Evolutionary conservation across 2,329 filamentous ascomycete species (phyloP), one percentile per base, ranked within the genome.

Genomic region (Boeremia lycopersici): DNA sequence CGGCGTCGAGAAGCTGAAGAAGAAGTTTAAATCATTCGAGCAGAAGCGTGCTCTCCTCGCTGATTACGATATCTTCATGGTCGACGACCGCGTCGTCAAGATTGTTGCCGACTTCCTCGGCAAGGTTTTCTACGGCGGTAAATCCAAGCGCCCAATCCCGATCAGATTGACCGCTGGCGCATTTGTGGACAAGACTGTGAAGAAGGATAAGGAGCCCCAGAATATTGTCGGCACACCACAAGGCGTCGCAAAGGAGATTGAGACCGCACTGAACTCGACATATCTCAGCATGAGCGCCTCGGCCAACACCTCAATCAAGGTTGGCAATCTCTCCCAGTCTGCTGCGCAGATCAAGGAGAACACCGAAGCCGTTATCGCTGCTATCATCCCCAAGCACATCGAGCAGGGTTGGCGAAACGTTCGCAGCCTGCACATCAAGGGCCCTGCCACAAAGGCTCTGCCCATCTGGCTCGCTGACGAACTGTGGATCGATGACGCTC

Each of bases 381-480:
- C 60, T 2, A 76, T 97, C 68, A 86, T 92, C 6, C 87, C 90
- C 59, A 92, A 89, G 75, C 90, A 89, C 71, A 86, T 97, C 40
- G 86, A 92, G 15, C 88, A 93, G 74, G 88, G 92, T 69, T 97
- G 93, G 92, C 86, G 85, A 69, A 95, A 93, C 74, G 84, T 98
- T 60, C 88, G 88, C 75, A 85, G 86, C 60, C 79, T 99, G 58
- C 92, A 96, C 76, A 83, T 99, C 81, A 99, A 98, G 83, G 91
- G 91, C 3, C 89, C 91, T 26, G 87, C 90, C 70, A 96, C 93
- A 4, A 89, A 88, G 57, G 89, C 93, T 8, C 82, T 99, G 69
- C 95, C 95, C n/a, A 87, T 99, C 72, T 99, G 92, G 90, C 79
- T 96, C 71, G 90, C 93, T 4, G 89, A 92, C 64, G 92, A 97